Evolutionary conservation across 495 filamentous ascomycete genomes (phyloP).

Genomic region (Ascobolus immersus): DNA sequence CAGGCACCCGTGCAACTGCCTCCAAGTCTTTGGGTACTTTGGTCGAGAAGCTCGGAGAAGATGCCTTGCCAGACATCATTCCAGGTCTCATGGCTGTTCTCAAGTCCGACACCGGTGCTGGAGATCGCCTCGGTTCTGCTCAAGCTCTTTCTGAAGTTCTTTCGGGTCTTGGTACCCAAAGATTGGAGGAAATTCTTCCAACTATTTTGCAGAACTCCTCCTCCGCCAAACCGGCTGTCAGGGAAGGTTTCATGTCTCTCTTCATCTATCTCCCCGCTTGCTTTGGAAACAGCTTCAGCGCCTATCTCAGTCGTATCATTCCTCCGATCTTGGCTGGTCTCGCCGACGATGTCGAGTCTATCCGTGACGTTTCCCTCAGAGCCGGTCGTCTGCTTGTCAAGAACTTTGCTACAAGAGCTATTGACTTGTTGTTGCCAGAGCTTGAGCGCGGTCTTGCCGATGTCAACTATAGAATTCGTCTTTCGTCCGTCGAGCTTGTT

Average conservation of each 20-base stretch:
- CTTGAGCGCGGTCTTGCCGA: constrained; percentile 87
- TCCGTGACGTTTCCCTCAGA: constrained; percentile 75
- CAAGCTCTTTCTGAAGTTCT: constrained; percentile 94
- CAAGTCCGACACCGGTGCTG: constrained; percentile 88
- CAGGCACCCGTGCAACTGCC: constrained; percentile 84
- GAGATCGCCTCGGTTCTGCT: constrained; percentile 82
- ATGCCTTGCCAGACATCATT: constrained; percentile 87
- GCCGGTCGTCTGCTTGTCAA: constrained; percentile 87
- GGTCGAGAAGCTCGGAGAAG: constrained; percentile 91
- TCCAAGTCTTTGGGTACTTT: constrained; percentile 87
- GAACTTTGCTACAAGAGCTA: constrained; percentile 85
- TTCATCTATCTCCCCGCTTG: constrained; percentile 98
- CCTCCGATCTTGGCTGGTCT: constrained; percentile 84
- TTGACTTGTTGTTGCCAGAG: constrained; percentile 80
- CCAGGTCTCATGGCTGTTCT: constrained; percentile 91
- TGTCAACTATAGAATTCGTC: constrained; percentile 82
- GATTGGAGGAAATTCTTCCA: constrained; percentile 84
- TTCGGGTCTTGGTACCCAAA: constrained; percentile 70
- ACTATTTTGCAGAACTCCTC: constrained; percentile 91
- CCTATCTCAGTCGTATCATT: constrained; percentile 86
- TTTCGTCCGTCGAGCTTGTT: constrained; percentile 92
- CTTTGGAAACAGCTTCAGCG: constrained; percentile 94
- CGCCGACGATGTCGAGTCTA: constrained; percentile 85
- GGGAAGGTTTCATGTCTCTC: constrained; percentile 97
- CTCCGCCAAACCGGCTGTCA: constrained; percentile 67